A percentile compares a stretch with the other conserved stretches of the same genome.
phyloP scores from a whole-genome alignment of 352 stramenopile species.

The Phytophthora cryptogea region DNA sequence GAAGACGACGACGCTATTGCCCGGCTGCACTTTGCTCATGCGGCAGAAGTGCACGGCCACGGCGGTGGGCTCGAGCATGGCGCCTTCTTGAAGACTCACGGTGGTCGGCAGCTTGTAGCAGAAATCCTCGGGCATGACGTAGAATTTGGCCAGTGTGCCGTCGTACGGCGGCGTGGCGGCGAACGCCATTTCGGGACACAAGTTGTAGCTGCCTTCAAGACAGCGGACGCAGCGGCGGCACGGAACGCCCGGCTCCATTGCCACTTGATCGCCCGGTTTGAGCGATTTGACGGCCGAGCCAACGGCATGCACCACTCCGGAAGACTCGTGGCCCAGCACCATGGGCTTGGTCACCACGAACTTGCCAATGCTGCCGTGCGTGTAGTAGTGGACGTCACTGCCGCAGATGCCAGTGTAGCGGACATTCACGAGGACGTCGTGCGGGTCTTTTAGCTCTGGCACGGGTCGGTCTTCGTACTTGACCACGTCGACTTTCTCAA shows the following conservation, averaged over 20 bases:
- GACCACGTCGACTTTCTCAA: conserved; percentile 32
- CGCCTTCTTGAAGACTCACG: conserved; percentile 32
- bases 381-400: conserved; percentile 40
- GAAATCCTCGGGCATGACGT: conserved; percentile 32
- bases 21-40: conserved; percentile 31
- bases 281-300: conserved; percentile 28
- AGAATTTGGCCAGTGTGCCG: conserved; percentile 35
- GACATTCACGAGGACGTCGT: conserved; percentile 33
- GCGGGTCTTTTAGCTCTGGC: conserved; percentile 25
- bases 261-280: conserved; percentile 28
- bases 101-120: conserved; percentile 32
- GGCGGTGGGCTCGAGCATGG: conserved; percentile 31
- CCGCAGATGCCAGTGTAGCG: conserved; percentile 36
- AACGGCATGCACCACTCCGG: conserved; percentile 31
- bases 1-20: conserved; percentile 35
- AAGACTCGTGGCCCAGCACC: conserved; percentile 35
- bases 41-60: conserved; percentile 38
- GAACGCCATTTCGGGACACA: conserved; percentile 34
- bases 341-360: conserved; percentile 33
- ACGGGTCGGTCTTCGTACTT: conserved; percentile 32
- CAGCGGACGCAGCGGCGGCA: conserved; percentile 31
- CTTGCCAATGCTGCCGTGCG: conserved; percentile 34
- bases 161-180: conserved; percentile 29
- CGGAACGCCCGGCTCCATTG: conserved; percentile 31
- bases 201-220: conserved; percentile 28